Base-by-base conservation (phyloP, 2,329 filamentous ascomycete genomes). In the Neonectria coccinea region DNA sequence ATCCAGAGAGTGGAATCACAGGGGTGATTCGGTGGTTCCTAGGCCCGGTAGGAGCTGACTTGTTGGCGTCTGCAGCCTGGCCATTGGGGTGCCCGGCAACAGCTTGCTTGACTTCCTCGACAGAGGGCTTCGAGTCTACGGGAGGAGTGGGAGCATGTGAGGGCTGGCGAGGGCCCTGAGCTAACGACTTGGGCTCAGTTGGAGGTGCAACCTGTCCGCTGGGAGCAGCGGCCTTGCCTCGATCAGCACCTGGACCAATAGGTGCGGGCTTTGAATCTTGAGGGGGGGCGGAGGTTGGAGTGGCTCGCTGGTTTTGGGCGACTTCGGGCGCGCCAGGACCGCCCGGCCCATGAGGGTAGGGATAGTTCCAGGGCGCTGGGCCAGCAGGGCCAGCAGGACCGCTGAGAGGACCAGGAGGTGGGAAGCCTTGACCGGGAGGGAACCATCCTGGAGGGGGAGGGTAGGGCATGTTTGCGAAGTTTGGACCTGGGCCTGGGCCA, bases 381-480 rank as follows among this genome's bases (percentile, higher is more conserved):
- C 88, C 91, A 29, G 85, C 86, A 44, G 86, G 87, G 61, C 88
- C 91, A 29, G 85, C 86, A 42, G 86, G 87, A 60, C 88, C 89
- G 74, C 89, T 27, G 16, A 18, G 27, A n/a, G 84, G 86, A 70
- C 79, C 73, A 18, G 72, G 83, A 67, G 87, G 89, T 36, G 89
- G 91, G 71, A 93, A 96, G 27, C 89, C 90, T 79, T 92, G 92
- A 7, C 90, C 91, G 9, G 89, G 88, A 69, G 91, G 91, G 76
- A 90, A 95, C 92, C 93, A 97, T 60, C 91, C 91, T 25, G 88
- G 88, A 51, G 89, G 92, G 16, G 89, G 90, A 67, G 91, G 92
- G 77, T 94, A 97, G 1, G 91, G 91, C 86, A 93, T 91, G 69
- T 89, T 89, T 69, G 89, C 89, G 72, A 91, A 93, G 27, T 88